A percentile compares a stretch with the other conserved stretches of the same genome.
Evolutionary conservation across 2,329 filamentous ascomycete genomes (phyloP).

Genomic region (Exophiala bonariae): DNA sequence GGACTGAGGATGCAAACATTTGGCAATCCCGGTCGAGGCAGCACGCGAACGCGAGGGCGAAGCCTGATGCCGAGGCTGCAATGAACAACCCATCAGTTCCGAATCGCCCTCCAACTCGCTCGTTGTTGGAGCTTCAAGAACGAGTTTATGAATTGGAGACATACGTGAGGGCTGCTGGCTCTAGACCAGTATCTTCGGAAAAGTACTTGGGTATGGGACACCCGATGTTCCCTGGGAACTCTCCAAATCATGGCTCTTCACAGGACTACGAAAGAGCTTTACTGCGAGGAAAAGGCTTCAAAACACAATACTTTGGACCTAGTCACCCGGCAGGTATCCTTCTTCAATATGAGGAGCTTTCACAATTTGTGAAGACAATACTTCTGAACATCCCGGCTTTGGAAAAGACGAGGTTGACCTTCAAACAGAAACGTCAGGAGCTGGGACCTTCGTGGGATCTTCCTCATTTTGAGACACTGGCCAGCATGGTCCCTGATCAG

Average conservation of each 20-base stretch:
- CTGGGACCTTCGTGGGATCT: constrained; percentile 7
- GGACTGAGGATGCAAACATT: constrained; percentile 24
- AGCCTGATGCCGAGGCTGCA: neutral
- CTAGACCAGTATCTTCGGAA: constrained; percentile 15
- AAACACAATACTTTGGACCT: constrained; percentile 29
- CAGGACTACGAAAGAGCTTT: constrained; percentile 24
- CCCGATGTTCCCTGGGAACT: constrained; percentile 2
- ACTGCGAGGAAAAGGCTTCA: constrained; percentile 27
- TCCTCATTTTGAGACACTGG: constrained; percentile 19
- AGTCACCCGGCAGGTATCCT: constrained; percentile 26
- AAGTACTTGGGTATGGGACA: constrained; percentile 14
- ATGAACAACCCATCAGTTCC: constrained; percentile 4
- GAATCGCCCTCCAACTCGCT: constrained; percentile 8
- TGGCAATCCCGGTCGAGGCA: constrained; percentile 21
- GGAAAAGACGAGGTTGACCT: constrained; percentile 18
- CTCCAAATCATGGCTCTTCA: constrained; percentile 10
- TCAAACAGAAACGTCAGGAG: constrained; percentile 18
- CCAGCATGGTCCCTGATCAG: constrained; percentile 24
- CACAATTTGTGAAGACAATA: constrained; percentile 26
- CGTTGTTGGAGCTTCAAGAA: constrained; percentile 18
- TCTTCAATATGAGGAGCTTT: constrained; percentile 28
- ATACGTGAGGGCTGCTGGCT: constrained; percentile 15
- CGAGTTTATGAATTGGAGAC: constrained; percentile 21
- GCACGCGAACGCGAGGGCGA: constrained; percentile 7
- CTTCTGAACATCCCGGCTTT: constrained; percentile 20